Conservation (phyloP, 345 rosid genomes). For the Lumnitzera racemosa region DNA sequence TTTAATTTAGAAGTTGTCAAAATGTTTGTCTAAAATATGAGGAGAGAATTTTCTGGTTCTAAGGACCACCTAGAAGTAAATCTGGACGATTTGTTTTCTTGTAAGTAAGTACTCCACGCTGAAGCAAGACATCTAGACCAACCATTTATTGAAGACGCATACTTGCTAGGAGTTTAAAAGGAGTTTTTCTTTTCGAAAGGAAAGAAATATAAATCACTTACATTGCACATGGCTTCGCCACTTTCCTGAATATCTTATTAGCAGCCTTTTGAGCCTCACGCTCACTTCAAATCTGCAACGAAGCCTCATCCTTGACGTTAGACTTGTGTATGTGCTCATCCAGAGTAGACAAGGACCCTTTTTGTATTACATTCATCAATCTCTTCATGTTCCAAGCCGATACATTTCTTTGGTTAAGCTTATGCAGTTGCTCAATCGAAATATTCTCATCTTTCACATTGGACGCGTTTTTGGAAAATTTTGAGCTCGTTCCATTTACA, state of each 20-base stretch:
- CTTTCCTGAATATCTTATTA: slow-evolving; percentile 32
- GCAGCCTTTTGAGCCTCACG: slow-evolving; percentile 37
- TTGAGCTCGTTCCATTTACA: slow-evolving; percentile 13
- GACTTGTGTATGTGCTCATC: slow-evolving; percentile 37
- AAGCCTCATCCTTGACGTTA: slow-evolving; percentile 27
- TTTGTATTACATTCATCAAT: slow-evolving; percentile 29
- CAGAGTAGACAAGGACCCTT: slow-evolving; percentile 29
- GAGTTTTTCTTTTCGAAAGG: neutral
- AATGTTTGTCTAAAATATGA: no score
- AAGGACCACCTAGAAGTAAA: no score
- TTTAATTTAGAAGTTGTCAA: no score
- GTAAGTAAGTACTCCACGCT: no score
- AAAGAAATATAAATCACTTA: slow-evolving; percentile 12
- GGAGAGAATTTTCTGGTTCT: no score
- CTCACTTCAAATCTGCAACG: slow-evolving; percentile 28
- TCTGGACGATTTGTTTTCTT: no score
- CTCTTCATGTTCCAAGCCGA: slow-evolving; percentile 47
- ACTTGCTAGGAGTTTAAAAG: no score
- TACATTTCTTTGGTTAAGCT: slow-evolving; percentile 32
- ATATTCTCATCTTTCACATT: slow-evolving; percentile 15
- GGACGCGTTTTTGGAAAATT: slow-evolving; percentile 1
- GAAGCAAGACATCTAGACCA: no score
- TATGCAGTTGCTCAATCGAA: slow-evolving; percentile 27
- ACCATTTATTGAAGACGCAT: no score
- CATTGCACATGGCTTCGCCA: slow-evolving; percentile 28